A percentile compares a stretch with the other conserved stretches of the same genome.
Evolutionary conservation across 768 basidiomycete species (phyloP).

Genomic region (Goffeauzyma gilvescens): DNA sequence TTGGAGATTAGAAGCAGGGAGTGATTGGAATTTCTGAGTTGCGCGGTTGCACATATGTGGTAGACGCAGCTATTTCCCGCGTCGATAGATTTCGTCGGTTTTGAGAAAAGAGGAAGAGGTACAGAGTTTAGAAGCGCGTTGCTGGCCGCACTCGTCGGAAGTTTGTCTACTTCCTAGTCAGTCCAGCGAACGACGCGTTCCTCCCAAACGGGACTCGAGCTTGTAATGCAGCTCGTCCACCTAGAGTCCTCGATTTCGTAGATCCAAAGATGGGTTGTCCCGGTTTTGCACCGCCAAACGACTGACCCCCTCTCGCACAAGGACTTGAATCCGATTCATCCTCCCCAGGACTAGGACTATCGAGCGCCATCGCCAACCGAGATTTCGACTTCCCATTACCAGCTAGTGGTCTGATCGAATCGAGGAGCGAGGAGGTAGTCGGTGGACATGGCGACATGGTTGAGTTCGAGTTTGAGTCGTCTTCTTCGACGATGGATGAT

Average conservation of each 20-base stretch:
- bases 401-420: too few species aligned
- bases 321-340: slow-evolving; percentile 71
- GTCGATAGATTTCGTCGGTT: neutral
- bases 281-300: neutral
- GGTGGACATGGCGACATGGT: slow-evolving; percentile 43
- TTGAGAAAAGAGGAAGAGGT: neutral
- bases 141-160: neutral
- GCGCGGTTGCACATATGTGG: too few species aligned
- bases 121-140: neutral
- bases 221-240: slow-evolving; percentile 12
- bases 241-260: slow-evolving; percentile 17
- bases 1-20: too few species aligned
- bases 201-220: slow-evolving; percentile 17
- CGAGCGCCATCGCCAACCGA: slow-evolving; percentile 30
- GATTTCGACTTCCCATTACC: too few species aligned
- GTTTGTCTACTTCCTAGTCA: neutral
- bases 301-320: slow-evolving; percentile 42
- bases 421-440: too few species aligned
- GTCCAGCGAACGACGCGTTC: slow-evolving; percentile 15
- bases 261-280: slow-evolving; percentile 24
- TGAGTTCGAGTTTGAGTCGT: slow-evolving; percentile 37
- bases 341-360: slow-evolving; percentile 43
- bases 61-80: too few species aligned
- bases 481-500: slow-evolving; percentile 48
- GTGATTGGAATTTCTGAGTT: too few species aligned